Evolutionary conservation across 2,329 filamentous ascomycete species (phyloP), one percentile per base, ranked within the genome.

Genomic region (Claviceps capensis): DNA sequence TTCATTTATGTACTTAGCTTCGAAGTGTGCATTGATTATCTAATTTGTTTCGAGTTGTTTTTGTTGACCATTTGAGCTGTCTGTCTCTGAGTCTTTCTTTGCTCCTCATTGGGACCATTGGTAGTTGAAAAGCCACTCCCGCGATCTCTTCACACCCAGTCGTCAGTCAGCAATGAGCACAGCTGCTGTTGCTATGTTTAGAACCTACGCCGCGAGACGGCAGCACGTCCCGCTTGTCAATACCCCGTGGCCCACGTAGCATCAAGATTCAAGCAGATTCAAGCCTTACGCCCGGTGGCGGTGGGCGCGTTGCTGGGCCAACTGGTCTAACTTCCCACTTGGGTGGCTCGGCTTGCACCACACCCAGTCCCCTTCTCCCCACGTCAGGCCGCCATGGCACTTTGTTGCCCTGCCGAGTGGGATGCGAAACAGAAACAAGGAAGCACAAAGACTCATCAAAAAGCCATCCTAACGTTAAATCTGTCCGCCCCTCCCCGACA

Each of bases 241-340:
- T 38, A 22, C 4, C 7, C 46, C 46, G 46, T 40, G 19, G 36
- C 30, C 41, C 42, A 43, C 19, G 42, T 19, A 23, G n/a, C 45
- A 34, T 47, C 45, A 36, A 19, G 11, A n/a, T 30, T n/a, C 2
- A 19, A 19, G 26, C 26, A 30, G 17, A 19, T 23, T 43, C 41
- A 43, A 43, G 17, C 4, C 37, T 38, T 7, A 38, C 16, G 13
- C 14, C 6, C 14, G 16, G n/a, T 11, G 23, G 43, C 43, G 43
- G 43, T 23, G 23, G 43, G 19, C 16, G 9, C 49, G 66, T 68
- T 68, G 66, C 65, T 60, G 48, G 44, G 65, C 59, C 66, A 68
- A 68, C 66, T 55, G 56, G 56, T 63, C 62, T 60, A 62, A 63
- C 59, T 58, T 30, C 30, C 30, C 30, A 30, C 30, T 57, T 23